Base-by-base conservation (phyloP, 306 rosid species). In the Dryas alaskensis region DNA sequence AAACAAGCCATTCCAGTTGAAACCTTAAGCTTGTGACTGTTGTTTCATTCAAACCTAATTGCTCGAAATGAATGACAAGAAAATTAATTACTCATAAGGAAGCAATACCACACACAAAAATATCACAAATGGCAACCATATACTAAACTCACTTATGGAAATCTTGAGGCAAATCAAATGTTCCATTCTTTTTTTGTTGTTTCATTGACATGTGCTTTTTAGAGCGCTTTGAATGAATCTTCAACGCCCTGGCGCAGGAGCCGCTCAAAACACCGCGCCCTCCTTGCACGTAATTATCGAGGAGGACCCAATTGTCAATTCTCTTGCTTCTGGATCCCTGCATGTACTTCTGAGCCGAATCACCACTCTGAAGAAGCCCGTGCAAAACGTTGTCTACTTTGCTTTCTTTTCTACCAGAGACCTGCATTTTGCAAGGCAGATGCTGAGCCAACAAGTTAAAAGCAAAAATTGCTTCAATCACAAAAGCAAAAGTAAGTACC, bases 131-230 rank as follows among this genome's bases (percentile, higher is more conserved):
- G 17, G 57, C 47, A 53, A 58, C 44, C 40, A 67, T 22, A 81
- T 10, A 8, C 57, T 68, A 54, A 55, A 79, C 91, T 84, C 81
- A 94, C 97, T 79, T 86, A n/a, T 67, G 82, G 69, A 80, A 71
- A 67, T 91, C 90, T 66, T 39, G 77, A 68, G 92, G 89, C 81
- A 91, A 84, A 79, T 87, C 76, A 17, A 89, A 67, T 58, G 89
- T 75, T 59, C 96, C 97, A 47, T 65, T 67, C 42, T 82, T 86
- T 75, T 91, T 91, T 67, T 85, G 95, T 39, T 87, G 86, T 73
- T 82, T 94, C 90, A 88, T 81, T 31, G 96, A 88, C 95, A 94
- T 87, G 74, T 66, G 86, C 80, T 68, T 89, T 86, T 86, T 89
- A 13, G 96, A 92, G 5, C 90, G 90, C 81, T 82, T 94, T 5